phyloP scores from a whole-genome alignment of 768 basidiomycete species.

The Serendipita indica region DNA sequence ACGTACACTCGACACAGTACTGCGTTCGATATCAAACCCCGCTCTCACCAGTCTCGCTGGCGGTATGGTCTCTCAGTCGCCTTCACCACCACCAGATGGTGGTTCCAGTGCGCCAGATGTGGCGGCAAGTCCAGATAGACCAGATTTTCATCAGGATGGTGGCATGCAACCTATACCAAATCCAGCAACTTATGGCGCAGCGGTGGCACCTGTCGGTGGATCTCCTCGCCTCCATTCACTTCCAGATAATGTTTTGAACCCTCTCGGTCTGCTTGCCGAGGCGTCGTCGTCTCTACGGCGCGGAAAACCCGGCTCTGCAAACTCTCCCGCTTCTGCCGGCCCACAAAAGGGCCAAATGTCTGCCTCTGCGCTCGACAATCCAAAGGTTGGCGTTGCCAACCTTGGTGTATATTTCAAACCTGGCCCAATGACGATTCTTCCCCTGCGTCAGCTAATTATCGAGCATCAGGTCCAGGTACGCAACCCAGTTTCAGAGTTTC shows the following conservation, averaged over 20 bases:
- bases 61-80: conserved; percentile 69
- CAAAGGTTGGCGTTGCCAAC: conserved; percentile 59
- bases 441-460: conserved; percentile 67
- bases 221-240: conserved; percentile 83
- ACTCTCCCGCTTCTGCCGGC: not conserved
- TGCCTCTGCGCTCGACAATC: not conserved
- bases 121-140: not conserved
- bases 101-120: conserved; percentile 30
- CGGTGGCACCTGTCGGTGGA: conserved; percentile 23
- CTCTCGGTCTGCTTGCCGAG: conserved; percentile 83
- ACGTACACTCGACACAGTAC: conserved; percentile 78
- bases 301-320: not conserved
- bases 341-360: not conserved
- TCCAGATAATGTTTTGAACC: conserved; percentile 86
- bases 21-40: conserved; percentile 78
- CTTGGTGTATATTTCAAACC: conserved; percentile 79
- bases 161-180: conserved; percentile 19
- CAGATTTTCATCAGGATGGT: conserved; percentile 15
- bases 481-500: not conserved
- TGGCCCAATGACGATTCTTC: conserved; percentile 79
- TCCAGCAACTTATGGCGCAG: conserved; percentile 18
- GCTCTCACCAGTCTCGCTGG: conserved; percentile 38
- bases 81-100: conserved; percentile 40
- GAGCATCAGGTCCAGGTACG: conserved; percentile 61
- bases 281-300: conserved; percentile 33